These are phyloP conservation scores for Piper betle DNA, from an alignment of 164 flowering plant species.

Conservation along the genomic window DNA sequence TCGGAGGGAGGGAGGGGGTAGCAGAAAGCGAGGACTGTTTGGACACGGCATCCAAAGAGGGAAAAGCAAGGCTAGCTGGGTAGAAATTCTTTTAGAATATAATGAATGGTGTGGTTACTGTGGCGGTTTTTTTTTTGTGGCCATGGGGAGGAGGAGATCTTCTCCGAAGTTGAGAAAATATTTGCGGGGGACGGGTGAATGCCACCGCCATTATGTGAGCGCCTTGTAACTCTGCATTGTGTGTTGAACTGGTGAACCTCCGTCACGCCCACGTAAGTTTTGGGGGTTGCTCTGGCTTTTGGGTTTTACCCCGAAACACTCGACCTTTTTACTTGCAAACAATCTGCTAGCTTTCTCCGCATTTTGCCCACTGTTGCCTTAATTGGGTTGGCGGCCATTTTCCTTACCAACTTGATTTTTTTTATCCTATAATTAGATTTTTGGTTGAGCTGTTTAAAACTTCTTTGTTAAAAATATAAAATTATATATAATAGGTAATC, in stretches of 20 bases:
- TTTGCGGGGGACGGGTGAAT: not conserved
- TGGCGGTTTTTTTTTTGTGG: not conserved
- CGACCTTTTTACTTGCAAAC: too few relatives aligned
- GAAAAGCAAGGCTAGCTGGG: not conserved
- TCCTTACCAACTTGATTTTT: too few relatives aligned
- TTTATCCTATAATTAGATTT: too few relatives aligned
- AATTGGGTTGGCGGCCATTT: too few relatives aligned
- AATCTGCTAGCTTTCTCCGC: too few relatives aligned
- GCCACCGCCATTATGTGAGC: not conserved
- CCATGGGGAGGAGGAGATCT: not conserved
- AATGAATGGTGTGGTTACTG: not conserved
- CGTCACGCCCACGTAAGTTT: not conserved
- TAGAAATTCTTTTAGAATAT: too few relatives aligned
- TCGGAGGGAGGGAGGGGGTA: not conserved
- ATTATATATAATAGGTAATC: too few relatives aligned
- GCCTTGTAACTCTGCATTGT: not conserved
- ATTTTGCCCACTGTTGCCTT: too few relatives aligned
- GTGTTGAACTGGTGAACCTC: not conserved
- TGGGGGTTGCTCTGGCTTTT: not conserved
- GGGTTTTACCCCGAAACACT: too few relatives aligned
- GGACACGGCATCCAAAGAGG: not conserved
- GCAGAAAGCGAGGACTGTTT: not conserved
- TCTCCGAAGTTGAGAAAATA: constrained; percentile 5
- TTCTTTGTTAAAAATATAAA: too few relatives aligned
- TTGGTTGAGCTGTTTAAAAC: too few relatives aligned